A percentile compares a stretch with the other conserved stretches of the same genome.
Conservation (phyloP, 768 basidiomycete genomes). For the Russula sp. region DNA sequence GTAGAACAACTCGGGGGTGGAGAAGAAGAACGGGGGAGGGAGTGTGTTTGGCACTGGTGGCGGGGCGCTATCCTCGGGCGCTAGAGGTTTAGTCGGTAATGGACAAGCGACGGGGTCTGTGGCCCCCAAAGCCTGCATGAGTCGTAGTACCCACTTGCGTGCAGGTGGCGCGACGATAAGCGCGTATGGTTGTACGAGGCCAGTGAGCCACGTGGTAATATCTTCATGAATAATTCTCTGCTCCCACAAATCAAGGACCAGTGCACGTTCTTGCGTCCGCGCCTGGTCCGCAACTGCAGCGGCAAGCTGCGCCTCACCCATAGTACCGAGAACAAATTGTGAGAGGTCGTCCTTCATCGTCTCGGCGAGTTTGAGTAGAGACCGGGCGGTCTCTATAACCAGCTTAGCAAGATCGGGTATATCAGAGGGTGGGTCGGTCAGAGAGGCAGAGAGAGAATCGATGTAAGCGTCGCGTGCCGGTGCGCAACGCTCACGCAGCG, state of each 20-base stretch:
- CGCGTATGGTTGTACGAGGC: conserved; percentile 12
- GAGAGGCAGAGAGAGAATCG: conserved; percentile 36
- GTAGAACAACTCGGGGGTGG: conserved; percentile 45
- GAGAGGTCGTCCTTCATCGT: conserved; percentile 68
- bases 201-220: conserved; percentile 27
- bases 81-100: conserved; percentile 22
- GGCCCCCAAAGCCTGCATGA: conserved; percentile 42
- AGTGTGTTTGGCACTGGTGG: conserved; percentile 37
- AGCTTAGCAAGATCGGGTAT: conserved; percentile 38
- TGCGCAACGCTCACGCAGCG: conserved; percentile 57
- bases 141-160: conserved; percentile 42
- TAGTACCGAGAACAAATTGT: conserved; percentile 54
- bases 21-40: conserved; percentile 64
- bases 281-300: conserved; percentile 49
- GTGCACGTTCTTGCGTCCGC: conserved; percentile 45
- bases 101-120: conserved; percentile 35
- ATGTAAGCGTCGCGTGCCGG: conserved; percentile 55
- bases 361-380: conserved; percentile 47
- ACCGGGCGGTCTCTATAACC: conserved; percentile 43
- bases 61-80: conserved; percentile 1
- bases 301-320: conserved; percentile 57
- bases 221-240: conserved; percentile 30
- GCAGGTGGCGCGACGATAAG: conserved; percentile 21
- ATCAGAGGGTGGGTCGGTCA: conserved; percentile 32
- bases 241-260: conserved; percentile 49